Percentiles rank a stretch among this genome's conserved stretches.
These are phyloP conservation scores for Mortierella claussenii DNA, from an alignment of 192 early-diverging fungal species.

Conservation along the genomic window DNA sequence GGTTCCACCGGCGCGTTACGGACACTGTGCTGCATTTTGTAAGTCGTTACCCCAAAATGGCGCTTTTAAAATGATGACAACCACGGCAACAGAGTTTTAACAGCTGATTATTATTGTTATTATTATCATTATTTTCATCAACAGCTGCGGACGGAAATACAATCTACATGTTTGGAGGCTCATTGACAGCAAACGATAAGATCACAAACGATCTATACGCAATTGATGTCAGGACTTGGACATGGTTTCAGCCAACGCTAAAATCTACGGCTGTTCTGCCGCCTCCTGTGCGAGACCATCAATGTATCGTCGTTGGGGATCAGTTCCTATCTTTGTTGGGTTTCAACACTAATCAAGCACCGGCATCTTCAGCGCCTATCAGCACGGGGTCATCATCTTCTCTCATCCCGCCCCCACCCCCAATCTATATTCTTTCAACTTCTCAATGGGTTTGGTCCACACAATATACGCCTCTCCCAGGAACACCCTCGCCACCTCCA, in stretches of 20 bases:
- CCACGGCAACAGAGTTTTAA: too few relatives aligned
- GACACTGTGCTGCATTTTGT: constrained; percentile 41
- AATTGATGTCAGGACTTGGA: constrained; percentile 26
- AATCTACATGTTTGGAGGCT: constrained; percentile 40
- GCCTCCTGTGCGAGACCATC: constrained; percentile 37
- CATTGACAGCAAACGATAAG: constrained; percentile 12
- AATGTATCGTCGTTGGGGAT: constrained; percentile 38
- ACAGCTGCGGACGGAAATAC: constrained; percentile 42
- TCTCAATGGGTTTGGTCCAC: constrained; percentile 21
- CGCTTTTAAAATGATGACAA: too few relatives aligned
- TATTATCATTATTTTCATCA: too few relatives aligned
- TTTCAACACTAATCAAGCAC: constrained; percentile 37
- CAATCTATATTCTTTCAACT: constrained; percentile 35
- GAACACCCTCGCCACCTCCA: constrained; percentile 19
- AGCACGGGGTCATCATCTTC: neutral
- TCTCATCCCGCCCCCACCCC: constrained; percentile 9
- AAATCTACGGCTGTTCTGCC: neutral
- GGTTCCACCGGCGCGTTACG: constrained; percentile 35
- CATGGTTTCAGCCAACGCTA: constrained; percentile 16
- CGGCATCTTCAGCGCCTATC: constrained; percentile 5
- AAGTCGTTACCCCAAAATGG: neutral
- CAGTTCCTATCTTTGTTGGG: constrained; percentile 36
- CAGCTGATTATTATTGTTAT: too few relatives aligned
- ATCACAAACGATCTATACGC: constrained; percentile 27
- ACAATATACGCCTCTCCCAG: constrained; percentile 21